Evolutionary conservation across 768 basidiomycete species (phyloP).

Genomic region (Lentinula lateritia): DNA sequence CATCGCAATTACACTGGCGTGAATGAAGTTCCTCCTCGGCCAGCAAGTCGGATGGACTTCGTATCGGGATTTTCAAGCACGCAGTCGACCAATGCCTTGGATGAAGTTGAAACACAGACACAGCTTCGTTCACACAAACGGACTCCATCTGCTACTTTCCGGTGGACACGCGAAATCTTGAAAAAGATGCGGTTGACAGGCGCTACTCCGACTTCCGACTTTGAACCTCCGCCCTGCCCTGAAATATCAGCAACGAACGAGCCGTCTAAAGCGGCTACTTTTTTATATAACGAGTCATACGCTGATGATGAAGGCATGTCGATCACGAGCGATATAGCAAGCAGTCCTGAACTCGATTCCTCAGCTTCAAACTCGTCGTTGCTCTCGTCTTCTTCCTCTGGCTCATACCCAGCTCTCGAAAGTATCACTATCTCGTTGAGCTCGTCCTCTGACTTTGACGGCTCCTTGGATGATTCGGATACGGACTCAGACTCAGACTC

Average conservation of each 20-base stretch:
- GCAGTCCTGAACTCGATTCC: background rate
- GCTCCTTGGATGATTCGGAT: background rate
- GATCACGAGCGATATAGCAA: background rate
- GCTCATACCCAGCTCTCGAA: conserved; percentile 10
- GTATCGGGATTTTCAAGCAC: background rate
- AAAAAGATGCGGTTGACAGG: conserved; percentile 1
- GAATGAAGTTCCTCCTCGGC: background rate
- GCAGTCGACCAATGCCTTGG: background rate
- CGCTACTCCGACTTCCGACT: background rate
- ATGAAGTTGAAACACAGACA: background rate
- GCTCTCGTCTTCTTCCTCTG: conserved; percentile 8
- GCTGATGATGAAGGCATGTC: background rate
- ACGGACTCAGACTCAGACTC: conserved; percentile 12
- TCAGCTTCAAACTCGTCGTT: background rate
- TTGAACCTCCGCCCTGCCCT: background rate
- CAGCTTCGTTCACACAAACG: background rate
- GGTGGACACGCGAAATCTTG: conserved; percentile 1
- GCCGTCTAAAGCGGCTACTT: background rate
- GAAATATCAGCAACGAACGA: background rate
- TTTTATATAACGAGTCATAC: background rate
- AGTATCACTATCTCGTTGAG: conserved; percentile 7
- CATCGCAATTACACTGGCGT: background rate
- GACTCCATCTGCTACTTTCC: conserved; percentile 1
- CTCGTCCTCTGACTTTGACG: background rate
- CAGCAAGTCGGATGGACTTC: conserved; percentile 1